Base-by-base conservation (phyloP, 1,139 yeast species). In the Blastobotrys petasosporus region DNA sequence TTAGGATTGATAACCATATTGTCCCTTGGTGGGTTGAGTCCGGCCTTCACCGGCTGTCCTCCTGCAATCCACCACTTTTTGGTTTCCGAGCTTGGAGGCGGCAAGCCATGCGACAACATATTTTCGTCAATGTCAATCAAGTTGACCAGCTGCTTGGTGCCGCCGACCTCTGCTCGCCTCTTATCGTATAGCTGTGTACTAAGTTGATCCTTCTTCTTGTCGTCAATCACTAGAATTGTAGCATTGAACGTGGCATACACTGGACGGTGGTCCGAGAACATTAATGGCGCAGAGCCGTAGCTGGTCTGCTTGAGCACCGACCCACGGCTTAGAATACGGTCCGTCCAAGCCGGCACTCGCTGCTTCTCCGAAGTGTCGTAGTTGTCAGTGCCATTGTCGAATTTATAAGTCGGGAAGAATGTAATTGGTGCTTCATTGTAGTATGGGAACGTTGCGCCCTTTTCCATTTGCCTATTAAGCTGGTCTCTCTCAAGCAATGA, bases 301-400 rank as follows among this genome's bases (percentile, higher is more conserved):
- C 73, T 68, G 16, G 76, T 58, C 57, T 85, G 97, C 48, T 74
- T 76, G 50, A 92, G 62, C 25, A 74, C 68, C n/a, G 60, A 43
- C n/a, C 75, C 75, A 36, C 77, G 71, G 45, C 73, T 72, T 44
- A 83, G 56, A 44, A 83, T 79, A 44, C 99, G 71, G 67, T 92
- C 98, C 0, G 97, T 92, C 97, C 97, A 92, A 0, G 97, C 88
- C 1, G 98, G 98, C 23, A 85, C 83, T 54, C 98, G 75, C 62
- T 82, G 84, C 63, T 92, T 92, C 55, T 92, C 98, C 12, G 94
- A 83, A 0, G 95, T 77, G 63, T 92, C 98, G 63, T 88, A 92
- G 5, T 68, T 68, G 42, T 79, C 78, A 0, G 95, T 86, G 2
- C 94, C 95, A 48, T 86, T 87, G 62, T 92, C 95, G 65, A 84